A percentile compares a stretch with the other conserved stretches of the same genome.
Evolutionary conservation across 169 alveolate genomes (phyloP).

Genomic region (Hepatocystis sp.): DNA sequence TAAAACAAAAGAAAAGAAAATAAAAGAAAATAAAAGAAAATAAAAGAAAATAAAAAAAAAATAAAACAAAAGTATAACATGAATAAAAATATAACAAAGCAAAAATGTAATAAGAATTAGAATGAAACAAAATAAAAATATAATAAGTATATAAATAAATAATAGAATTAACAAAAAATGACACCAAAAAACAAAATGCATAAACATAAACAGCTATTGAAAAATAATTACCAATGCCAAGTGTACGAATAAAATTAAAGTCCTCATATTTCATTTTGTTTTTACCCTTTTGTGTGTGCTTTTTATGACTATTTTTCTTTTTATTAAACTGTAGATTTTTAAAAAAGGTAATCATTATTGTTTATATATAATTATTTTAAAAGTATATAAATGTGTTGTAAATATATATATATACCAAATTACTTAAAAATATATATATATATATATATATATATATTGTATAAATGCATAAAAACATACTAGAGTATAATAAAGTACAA

Average conservation of each 20-base stretch:
- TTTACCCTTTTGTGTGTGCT: constrained; percentile 5
- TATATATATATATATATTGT: too few relatives aligned
- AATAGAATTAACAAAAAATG: background rate
- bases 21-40: background rate
- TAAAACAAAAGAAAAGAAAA: background rate
- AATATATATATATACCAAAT: too few relatives aligned
- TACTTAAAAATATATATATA: too few relatives aligned
- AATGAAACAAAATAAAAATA: too few relatives aligned
- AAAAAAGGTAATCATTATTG: constrained; percentile 34
- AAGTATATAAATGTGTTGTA: too few relatives aligned
- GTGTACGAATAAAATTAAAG: constrained; percentile 71
- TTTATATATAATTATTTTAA: background rate
- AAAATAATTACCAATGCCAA: constrained; percentile 76
- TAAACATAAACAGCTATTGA: background rate
- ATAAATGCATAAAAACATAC: too few relatives aligned
- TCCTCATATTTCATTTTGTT: constrained; percentile 73
- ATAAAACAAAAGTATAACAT: background rate
- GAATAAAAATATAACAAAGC: background rate
- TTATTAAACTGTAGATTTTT: constrained; percentile 46
- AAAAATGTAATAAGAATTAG: too few relatives aligned
- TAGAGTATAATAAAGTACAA: too few relatives aligned
- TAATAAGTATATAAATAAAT: background rate
- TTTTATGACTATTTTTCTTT: constrained; percentile 28
- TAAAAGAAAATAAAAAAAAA: background rate
- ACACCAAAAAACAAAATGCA: background rate